Percentiles rank a stretch among this genome's conserved stretches.
Evolutionary conservation across 495 filamentous ascomycete species (phyloP).

Genomic region (Lophium mytilinum): DNA sequence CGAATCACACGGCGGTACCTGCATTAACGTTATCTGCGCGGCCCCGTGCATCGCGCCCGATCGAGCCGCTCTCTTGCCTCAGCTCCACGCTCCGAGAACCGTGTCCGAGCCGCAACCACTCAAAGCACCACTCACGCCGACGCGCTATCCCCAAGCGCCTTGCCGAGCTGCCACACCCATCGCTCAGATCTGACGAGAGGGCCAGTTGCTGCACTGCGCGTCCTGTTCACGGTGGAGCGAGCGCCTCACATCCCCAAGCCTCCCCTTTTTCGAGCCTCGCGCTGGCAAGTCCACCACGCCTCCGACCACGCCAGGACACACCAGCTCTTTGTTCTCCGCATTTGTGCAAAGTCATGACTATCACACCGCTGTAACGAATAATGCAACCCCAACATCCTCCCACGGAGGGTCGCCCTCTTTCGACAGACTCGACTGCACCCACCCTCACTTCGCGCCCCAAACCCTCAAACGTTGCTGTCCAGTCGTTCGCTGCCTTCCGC

Average conservation of each 20-base stretch:
- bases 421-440: background rate
- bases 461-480: slow-evolving; percentile 25
- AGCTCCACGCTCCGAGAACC: background rate
- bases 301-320: slow-evolving; percentile 1
- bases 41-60: background rate
- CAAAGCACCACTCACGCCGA: background rate
- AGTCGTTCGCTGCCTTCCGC: slow-evolving; percentile 31
- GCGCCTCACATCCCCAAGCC: slow-evolving; percentile 9
- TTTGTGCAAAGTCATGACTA: slow-evolving; percentile 24
- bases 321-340: slow-evolving; percentile 10
- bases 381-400: slow-evolving; percentile 18
- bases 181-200: slow-evolving; percentile 1
- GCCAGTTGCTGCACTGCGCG: background rate
- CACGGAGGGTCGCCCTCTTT: slow-evolving; percentile 4
- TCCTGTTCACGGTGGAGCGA: slow-evolving; percentile 12
- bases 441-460: slow-evolving; percentile 12
- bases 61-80: background rate
- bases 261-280: slow-evolving; percentile 16
- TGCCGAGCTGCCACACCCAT: background rate
- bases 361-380: background rate
- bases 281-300: slow-evolving; percentile 1
- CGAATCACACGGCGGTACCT: background rate
- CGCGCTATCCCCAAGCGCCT: background rate
- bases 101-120: background rate
- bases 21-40: background rate